A percentile compares a stretch with the other conserved stretches of the same genome.
Evolutionary conservation across 768 basidiomycete species (phyloP).

Genomic region (Hemileccinum impolitum): DNA sequence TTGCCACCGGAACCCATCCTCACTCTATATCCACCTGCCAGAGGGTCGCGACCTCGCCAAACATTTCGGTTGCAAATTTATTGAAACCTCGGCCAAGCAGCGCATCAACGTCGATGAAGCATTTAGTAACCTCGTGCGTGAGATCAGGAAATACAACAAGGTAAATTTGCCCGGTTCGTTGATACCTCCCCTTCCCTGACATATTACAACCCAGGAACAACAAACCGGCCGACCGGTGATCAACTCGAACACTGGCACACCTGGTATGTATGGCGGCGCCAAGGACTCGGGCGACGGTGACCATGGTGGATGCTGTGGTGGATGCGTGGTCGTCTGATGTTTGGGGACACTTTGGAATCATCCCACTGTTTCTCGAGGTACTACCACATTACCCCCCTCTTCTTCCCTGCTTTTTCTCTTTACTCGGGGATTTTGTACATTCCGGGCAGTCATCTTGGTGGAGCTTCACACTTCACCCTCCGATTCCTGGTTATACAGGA

Average conservation of each 20-base stretch:
- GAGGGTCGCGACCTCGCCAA: slow-evolving; percentile 98
- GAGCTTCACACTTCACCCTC: slow-evolving; percentile 3
- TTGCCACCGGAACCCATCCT: not conserved
- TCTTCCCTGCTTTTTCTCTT: slow-evolving; percentile 4
- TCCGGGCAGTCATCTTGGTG: slow-evolving; percentile 4
- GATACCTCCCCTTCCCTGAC: slow-evolving; percentile 9
- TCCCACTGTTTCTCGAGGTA: slow-evolving; percentile 8
- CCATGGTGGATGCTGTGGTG: slow-evolving; percentile 58
- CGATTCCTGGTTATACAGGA: slow-evolving; percentile 5
- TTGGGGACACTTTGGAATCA: not conserved
- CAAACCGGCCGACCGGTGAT: slow-evolving; percentile 70
- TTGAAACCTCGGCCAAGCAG: slow-evolving; percentile 95
- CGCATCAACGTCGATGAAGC: slow-evolving; percentile 97
- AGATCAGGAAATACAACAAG: slow-evolving; percentile 93
- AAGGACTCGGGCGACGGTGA: slow-evolving; percentile 51
- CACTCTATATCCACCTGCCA: slow-evolving; percentile 30
- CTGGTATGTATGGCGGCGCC: slow-evolving; percentile 53
- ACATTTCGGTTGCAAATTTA: slow-evolving; percentile 90
- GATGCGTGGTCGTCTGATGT: slow-evolving; percentile 57
- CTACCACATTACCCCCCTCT: not conserved
- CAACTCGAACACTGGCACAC: slow-evolving; percentile 38
- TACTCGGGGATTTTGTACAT: slow-evolving; percentile 12
- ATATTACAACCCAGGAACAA: slow-evolving; percentile 54
- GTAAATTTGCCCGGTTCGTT: slow-evolving; percentile 37
- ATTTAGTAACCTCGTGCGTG: slow-evolving; percentile 88